These are phyloP conservation scores for Carex myosuroides DNA, from an alignment of 176 grass and related monocot species.

Conservation along the genomic window DNA sequence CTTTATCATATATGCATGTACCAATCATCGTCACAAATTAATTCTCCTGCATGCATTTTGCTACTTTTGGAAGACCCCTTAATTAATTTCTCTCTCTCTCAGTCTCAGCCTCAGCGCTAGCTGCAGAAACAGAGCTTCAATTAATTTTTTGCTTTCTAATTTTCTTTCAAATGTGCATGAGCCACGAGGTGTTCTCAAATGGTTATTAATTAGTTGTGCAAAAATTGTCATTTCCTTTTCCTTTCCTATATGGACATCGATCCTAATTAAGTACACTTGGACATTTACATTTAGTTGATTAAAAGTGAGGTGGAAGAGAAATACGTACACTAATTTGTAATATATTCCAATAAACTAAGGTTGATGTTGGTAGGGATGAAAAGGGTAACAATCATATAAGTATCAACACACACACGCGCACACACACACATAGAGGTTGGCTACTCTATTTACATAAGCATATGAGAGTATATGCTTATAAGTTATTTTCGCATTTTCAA, in stretches of 20 bases:
- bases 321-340: neutral
- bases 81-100: too few relatives aligned
- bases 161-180: neutral
- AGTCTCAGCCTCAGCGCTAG: too few relatives aligned
- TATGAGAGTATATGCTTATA: too few relatives aligned
- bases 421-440: too few relatives aligned
- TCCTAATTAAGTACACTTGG: neutral
- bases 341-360: too few relatives aligned
- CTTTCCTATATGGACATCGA: neutral
- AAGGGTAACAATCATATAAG: neutral
- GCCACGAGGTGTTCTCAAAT: neutral
- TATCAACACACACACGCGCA: neutral
- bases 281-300: neutral
- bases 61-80: neutral
- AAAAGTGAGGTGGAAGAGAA: neutral
- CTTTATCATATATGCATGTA: conserved; percentile 4
- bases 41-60: neutral
- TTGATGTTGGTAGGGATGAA: neutral
- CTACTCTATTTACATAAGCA: too few relatives aligned
- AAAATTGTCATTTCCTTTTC: neutral
- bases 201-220: neutral
- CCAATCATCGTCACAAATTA: conserved; percentile 18
- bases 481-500: too few relatives aligned
- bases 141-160: too few relatives aligned
- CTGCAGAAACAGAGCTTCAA: neutral